Evolutionary conservation across 768 basidiomycete species (phyloP).

Genomic region (Rhizopogon vulgaris): DNA sequence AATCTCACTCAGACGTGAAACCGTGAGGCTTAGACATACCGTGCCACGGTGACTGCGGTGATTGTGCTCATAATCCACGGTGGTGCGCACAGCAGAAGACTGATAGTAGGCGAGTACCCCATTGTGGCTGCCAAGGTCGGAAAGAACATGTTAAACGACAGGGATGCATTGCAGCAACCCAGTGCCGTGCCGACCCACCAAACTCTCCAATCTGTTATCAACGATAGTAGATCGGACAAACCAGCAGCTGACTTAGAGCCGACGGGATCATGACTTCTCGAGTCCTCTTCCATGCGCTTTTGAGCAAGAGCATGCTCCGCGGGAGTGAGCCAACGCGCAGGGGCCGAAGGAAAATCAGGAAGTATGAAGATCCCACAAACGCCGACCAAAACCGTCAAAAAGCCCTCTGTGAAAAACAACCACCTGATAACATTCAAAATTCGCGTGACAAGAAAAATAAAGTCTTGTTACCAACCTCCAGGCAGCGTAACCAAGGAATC

Average conservation of each 20-base stretch:
- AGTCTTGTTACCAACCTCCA: conserved; percentile 48
- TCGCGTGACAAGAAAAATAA: neutral
- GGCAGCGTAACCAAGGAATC: conserved; percentile 55
- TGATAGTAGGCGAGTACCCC: conserved; percentile 52
- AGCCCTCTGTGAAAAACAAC: conserved; percentile 63
- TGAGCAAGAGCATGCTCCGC: conserved; percentile 47
- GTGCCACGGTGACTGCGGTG: conserved; percentile 20
- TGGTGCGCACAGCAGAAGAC: conserved; percentile 67
- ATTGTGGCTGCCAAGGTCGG: conserved; percentile 68
- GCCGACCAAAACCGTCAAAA: conserved; percentile 44
- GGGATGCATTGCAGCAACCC: conserved; percentile 43
- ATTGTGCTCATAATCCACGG: conserved; percentile 38
- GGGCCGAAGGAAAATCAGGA: conserved; percentile 62
- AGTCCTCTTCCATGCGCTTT: conserved; percentile 54
- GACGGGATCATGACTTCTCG: conserved; percentile 41
- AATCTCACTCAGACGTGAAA: neutral
- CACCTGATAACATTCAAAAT: conserved; percentile 35
- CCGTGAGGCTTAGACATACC: neutral
- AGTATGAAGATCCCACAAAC: conserved; percentile 52
- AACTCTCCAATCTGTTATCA: conserved; percentile 68
- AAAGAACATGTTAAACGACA: conserved; percentile 74
- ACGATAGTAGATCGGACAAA: conserved; percentile 42
- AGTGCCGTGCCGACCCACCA: conserved; percentile 71
- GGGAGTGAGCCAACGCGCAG: conserved; percentile 47
- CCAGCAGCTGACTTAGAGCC: conserved; percentile 31